Conservation (phyloP, 2,329 filamentous ascomycete species). For the Penicillium glabrum region DNA sequence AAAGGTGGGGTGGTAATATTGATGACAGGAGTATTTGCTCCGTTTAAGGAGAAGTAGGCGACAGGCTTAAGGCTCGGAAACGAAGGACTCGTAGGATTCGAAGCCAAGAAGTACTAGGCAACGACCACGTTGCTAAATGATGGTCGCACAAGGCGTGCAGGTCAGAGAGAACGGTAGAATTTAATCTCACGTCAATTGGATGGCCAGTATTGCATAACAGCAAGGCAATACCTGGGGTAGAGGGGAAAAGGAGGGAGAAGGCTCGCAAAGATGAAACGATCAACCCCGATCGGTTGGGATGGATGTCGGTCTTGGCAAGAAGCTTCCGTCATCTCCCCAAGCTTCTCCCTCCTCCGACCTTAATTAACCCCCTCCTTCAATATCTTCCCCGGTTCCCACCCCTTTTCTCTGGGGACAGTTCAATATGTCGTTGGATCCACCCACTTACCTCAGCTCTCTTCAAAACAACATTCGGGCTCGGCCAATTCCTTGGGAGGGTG, state of each 20-base stretch:
- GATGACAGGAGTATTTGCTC: not conserved
- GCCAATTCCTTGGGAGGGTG: constrained; percentile 96
- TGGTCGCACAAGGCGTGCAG: constrained; percentile 5
- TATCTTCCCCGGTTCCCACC: constrained; percentile 6
- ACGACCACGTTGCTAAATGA: constrained; percentile 12
- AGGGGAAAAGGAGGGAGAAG: constrained; percentile 1
- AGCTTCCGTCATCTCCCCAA: constrained; percentile 27
- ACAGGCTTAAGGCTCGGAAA: constrained; percentile 1
- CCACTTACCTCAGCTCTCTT: constrained; percentile 81
- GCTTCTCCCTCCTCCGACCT: constrained; percentile 17
- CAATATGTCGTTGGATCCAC: constrained; percentile 85
- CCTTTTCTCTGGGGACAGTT: constrained; percentile 4
- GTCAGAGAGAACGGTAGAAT: not conserved
- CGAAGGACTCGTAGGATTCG: constrained; percentile 2
- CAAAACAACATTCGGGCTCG: constrained; percentile 97
- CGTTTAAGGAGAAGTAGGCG: not conserved
- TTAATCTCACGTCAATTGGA: not conserved
- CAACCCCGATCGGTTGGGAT: constrained; percentile 14
- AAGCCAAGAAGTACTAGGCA: constrained; percentile 10
- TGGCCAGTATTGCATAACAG: not conserved
- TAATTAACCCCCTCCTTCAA: constrained; percentile 4
- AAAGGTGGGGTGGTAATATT: not conserved
- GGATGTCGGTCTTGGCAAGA: constrained; percentile 23
- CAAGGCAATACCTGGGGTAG: not conserved
- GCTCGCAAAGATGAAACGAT: constrained; percentile 14